Conservation (phyloP, 1,139 yeast genomes). For the Magnusiomyces paraingens region DNA sequence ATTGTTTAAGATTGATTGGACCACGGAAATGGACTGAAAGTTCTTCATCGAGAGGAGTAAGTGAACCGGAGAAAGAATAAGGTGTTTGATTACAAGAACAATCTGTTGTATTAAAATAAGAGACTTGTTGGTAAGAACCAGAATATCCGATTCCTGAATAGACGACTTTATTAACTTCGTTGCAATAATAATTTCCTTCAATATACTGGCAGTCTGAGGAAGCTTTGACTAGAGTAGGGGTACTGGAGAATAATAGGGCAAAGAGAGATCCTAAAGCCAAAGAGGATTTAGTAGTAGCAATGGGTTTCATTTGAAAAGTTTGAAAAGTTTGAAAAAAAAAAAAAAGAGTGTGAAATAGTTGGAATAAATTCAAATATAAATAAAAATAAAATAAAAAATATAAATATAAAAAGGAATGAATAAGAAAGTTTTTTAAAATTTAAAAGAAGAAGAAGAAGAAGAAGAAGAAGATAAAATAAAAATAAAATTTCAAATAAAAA, state of each 20-base stretch:
- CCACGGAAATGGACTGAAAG: constrained; percentile 93
- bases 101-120: constrained; percentile 57
- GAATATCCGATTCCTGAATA: constrained; percentile 71
- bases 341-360: not conserved
- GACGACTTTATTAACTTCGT: constrained; percentile 56
- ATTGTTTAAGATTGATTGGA: constrained; percentile 70
- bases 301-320: too few relatives aligned
- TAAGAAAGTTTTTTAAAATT: not conserved
- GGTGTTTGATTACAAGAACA: constrained; percentile 54
- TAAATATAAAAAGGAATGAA: not conserved
- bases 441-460: not conserved
- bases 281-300: too few relatives aligned
- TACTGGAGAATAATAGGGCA: not conserved
- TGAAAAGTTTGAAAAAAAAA: too few relatives aligned
- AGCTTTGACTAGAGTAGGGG: constrained; percentile 6
- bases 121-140: constrained; percentile 72
- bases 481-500: too few relatives aligned
- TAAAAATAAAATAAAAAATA: not conserved
- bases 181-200: constrained; percentile 79
- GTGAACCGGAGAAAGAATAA: constrained; percentile 58
- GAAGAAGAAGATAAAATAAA: too few relatives aligned
- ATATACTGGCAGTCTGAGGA: constrained; percentile 23
- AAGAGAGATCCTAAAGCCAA: not conserved
- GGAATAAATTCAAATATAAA: not conserved
- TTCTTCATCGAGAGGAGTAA: constrained; percentile 84